A percentile compares a stretch with the other conserved stretches of the same genome.
These are phyloP conservation scores for Penicillium manginii DNA, from an alignment of 495 filamentous ascomycete genomes.

Conservation along the genomic window DNA sequence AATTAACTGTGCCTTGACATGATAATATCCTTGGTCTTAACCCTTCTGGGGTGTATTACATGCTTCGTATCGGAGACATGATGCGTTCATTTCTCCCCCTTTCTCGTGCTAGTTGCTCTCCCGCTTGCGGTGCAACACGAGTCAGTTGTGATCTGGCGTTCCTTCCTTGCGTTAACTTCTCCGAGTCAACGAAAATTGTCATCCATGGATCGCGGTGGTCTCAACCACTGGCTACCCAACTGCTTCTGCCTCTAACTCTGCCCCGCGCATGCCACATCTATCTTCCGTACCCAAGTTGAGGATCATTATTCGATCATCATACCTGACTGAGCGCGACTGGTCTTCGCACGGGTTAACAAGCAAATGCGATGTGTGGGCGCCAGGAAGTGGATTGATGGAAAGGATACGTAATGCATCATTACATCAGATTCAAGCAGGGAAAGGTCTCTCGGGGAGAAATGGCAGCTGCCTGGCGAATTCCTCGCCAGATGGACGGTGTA, in stretches of 20 bases:
- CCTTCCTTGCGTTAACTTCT: background rate
- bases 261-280: no score
- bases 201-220: background rate
- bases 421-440: background rate
- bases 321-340: no score
- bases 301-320: no score
- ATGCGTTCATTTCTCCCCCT: background rate
- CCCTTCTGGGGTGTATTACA: background rate
- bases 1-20: background rate
- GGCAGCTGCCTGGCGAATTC: no score
- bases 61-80: background rate
- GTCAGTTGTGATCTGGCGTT: no score
- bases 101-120: background rate
- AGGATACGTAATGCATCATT: background rate
- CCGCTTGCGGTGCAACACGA: no score
- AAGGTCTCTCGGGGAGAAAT: background rate
- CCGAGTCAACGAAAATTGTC: background rate
- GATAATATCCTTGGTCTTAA: background rate
- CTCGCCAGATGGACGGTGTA: no score
- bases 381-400: no score
- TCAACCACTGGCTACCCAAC: background rate
- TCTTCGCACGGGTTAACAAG: no score
- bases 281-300: no score
- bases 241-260: background rate
- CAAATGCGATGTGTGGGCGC: no score